Evolutionary conservation across 2,329 filamentous ascomycete genomes (phyloP).

Genomic region (Ophiostoma triangulosporum): DNA sequence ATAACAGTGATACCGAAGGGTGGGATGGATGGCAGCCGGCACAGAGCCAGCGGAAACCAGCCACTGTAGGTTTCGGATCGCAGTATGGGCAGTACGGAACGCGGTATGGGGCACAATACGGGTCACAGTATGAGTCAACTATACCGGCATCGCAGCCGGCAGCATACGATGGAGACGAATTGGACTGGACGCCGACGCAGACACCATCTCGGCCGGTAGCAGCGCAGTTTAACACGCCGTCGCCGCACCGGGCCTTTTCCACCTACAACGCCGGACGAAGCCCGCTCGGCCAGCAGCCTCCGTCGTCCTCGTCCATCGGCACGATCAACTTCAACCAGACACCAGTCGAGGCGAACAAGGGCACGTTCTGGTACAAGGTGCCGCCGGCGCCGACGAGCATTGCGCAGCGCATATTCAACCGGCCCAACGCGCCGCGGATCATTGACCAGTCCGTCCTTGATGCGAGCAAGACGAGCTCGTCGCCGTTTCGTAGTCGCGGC

Average conservation of each 20-base stretch:
- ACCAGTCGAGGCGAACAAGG: slow-evolving; percentile 29
- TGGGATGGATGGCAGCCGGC: slow-evolving; percentile 6
- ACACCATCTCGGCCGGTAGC: slow-evolving; percentile 21
- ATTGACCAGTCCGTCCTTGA: background rate
- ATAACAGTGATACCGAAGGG: slow-evolving; percentile 2
- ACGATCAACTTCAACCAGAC: slow-evolving; percentile 34
- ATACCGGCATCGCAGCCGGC: background rate
- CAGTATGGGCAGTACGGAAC: no score
- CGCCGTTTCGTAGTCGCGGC: background rate
- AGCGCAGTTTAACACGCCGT: slow-evolving; percentile 21
- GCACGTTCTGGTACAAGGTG: slow-evolving; percentile 56
- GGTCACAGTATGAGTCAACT: background rate
- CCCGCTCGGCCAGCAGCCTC: background rate
- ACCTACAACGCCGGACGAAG: slow-evolving; percentile 22
- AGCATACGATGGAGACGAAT: slow-evolving; percentile 35
- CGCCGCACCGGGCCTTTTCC: slow-evolving; percentile 40
- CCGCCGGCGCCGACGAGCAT: slow-evolving; percentile 56
- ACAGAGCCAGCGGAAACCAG: background rate
- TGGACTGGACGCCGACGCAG: no score
- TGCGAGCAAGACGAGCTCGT: slow-evolving; percentile 21
- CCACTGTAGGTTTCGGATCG: background rate
- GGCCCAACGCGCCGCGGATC: slow-evolving; percentile 41
- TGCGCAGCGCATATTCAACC: slow-evolving; percentile 48
- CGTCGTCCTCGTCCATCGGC: background rate
- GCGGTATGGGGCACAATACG: background rate